Evolutionary conservation across 306 rosid genomes (phyloP).

Genomic region (Fagus crenata): DNA sequence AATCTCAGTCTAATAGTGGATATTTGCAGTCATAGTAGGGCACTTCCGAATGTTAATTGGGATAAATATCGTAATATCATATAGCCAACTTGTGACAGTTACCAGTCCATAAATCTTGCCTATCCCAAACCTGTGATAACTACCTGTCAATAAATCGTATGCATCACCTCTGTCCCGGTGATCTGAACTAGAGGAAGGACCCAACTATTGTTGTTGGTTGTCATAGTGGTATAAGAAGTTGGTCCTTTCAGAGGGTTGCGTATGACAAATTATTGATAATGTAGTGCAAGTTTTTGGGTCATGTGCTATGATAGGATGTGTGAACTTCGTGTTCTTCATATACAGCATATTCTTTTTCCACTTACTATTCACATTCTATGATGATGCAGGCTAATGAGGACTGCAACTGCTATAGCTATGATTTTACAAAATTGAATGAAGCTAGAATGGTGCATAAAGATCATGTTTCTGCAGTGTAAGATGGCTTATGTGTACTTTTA

Average conservation of each 20-base stretch:
- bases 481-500: slow-evolving; percentile 21
- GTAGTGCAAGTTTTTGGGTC: background rate
- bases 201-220: background rate
- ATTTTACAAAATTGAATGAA: slow-evolving; percentile 67
- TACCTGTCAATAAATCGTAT: background rate
- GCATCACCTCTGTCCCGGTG: background rate
- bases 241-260: background rate
- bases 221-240: background rate
- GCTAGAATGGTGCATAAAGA: slow-evolving; percentile 88
- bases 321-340: slow-evolving; percentile 17
- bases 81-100: background rate
- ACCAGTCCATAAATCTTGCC: background rate
- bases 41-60: background rate
- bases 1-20: slow-evolving; percentile 2
- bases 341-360: background rate
- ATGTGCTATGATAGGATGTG: background rate
- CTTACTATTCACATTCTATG: slow-evolving; percentile 6
- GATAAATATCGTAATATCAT: background rate
- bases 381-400: slow-evolving; percentile 87
- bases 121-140: background rate
- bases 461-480: slow-evolving; percentile 96
- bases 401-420: slow-evolving; percentile 77
- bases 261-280: background rate
- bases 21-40: slow-evolving; percentile 3
- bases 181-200: background rate